Evolutionary conservation across 225 moss, liverwort and hornwort genomes (phyloP).

Genomic region (Neckera pumila): DNA sequence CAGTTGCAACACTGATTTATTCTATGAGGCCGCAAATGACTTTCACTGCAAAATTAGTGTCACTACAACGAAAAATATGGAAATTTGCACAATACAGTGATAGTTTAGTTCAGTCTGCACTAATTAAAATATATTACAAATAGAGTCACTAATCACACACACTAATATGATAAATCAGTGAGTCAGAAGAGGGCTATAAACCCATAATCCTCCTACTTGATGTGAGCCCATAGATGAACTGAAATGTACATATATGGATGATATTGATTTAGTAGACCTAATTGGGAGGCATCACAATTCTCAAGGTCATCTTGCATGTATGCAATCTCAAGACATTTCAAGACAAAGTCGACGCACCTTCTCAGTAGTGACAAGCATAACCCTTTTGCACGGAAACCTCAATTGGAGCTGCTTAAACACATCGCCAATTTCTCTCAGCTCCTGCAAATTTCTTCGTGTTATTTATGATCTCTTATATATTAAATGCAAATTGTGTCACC

Average conservation of each 20-base stretch:
- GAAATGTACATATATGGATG: neutral
- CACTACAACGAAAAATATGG: neutral
- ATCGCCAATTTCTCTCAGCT: slow-evolving; percentile 28
- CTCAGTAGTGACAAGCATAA: slow-evolving; percentile 70
- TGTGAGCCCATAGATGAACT: neutral
- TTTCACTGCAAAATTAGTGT: neutral
- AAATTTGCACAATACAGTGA: neutral
- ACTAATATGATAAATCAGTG: neutral
- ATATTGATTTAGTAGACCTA: neutral
- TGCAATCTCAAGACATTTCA: neutral
- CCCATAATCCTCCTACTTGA: neutral
- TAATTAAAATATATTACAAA: neutral
- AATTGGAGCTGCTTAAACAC: slow-evolving; percentile 36
- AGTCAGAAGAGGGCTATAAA: neutral
- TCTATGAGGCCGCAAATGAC: neutral
- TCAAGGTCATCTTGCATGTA: neutral
- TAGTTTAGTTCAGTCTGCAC: neutral
- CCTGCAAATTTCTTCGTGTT: slow-evolving; percentile 23
- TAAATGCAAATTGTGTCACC: neutral
- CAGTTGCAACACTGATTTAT: neutral
- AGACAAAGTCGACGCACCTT: slow-evolving; percentile 43
- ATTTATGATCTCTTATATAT: neutral
- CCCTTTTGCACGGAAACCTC: slow-evolving; percentile 17
- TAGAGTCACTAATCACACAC: neutral
- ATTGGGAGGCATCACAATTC: neutral